A percentile compares a stretch with the other conserved stretches of the same genome.
Evolutionary conservation across 2,329 filamentous ascomycete genomes (phyloP).

Genomic region (Canariomyces notabilis): DNA sequence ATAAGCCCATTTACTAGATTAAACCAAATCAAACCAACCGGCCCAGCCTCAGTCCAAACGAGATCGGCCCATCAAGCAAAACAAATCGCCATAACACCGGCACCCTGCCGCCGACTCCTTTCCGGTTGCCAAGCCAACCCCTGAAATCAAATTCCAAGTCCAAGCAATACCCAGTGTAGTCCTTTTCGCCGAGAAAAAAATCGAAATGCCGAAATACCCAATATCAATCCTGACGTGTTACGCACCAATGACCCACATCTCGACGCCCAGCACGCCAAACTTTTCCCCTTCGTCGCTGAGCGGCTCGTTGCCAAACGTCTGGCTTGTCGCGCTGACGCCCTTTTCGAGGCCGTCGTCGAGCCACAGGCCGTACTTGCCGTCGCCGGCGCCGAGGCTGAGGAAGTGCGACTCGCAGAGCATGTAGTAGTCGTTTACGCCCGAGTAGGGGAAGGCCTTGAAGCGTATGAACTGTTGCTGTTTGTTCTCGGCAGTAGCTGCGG

Average conservation of each 20-base stretch:
- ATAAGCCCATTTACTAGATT: too few species aligned
- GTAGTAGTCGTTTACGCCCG: constrained; percentile 92
- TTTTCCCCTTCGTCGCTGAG: constrained; percentile 89
- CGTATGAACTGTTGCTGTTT: constrained; percentile 64
- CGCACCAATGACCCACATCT: constrained; percentile 83
- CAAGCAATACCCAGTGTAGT: too few species aligned
- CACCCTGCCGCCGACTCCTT: too few species aligned
- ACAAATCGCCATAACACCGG: too few species aligned
- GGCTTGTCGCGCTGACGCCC: constrained; percentile 76
- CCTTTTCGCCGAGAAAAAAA: background rate
- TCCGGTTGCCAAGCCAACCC: too few species aligned
- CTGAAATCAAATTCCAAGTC: too few species aligned
- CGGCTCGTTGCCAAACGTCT: constrained; percentile 92
- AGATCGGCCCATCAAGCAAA: too few species aligned
- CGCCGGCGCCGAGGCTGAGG: constrained; percentile 79
- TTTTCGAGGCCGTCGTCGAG: constrained; percentile 79
- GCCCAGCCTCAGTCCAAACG: too few species aligned
- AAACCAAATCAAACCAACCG: too few species aligned
- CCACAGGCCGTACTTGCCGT: constrained; percentile 92
- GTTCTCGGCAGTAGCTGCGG: constrained; percentile 21
- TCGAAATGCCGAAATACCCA: constrained; percentile 4
- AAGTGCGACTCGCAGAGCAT: constrained; percentile 86
- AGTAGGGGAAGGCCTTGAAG: constrained; percentile 97
- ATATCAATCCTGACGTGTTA: background rate
- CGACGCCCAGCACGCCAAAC: constrained; percentile 85